phyloP scores from a whole-genome alignment of 805 yeast genomes.

The Metschnikowia baotianmanensis region DNA sequence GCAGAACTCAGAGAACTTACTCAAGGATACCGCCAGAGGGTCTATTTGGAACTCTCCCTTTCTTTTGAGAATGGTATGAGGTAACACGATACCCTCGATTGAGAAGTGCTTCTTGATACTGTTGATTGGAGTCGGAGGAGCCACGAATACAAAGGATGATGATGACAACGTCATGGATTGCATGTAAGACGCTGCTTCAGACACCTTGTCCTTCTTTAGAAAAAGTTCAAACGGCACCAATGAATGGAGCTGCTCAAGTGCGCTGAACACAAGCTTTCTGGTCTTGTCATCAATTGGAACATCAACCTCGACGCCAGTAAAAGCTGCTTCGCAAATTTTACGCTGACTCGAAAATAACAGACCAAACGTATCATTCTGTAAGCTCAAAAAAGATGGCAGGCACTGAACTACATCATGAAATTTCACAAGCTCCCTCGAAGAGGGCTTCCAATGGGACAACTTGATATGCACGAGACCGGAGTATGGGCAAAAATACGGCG shows the following conservation, averaged over 20 bases:
- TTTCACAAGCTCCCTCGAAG: neutral
- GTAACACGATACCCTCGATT: conserved; percentile 4
- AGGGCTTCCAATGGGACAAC: conserved; percentile 2
- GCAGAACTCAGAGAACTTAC: neutral
- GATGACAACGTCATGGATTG: neutral
- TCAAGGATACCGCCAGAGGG: conserved; percentile 2
- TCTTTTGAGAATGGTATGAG: neutral
- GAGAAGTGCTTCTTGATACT: neutral
- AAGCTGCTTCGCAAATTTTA: conserved; percentile 1
- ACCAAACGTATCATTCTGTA: too few species aligned
- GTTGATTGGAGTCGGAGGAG: conserved; percentile 4
- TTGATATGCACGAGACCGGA: conserved; percentile 8
- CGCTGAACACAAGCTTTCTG: neutral
- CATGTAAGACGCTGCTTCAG: neutral
- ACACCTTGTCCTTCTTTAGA: neutral
- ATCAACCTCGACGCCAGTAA: neutral
- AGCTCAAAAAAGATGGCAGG: neutral
- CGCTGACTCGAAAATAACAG: too few species aligned
- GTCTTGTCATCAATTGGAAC: neutral
- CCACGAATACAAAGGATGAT: neutral
- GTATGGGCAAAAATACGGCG: neutral
- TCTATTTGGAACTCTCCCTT: neutral
- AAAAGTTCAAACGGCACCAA: conserved; percentile 7
- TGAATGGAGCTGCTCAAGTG: neutral
- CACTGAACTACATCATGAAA: conserved; percentile 1